Conservation (phyloP, 2,329 filamentous ascomycete genomes). For the Fusarium vanettenii region DNA sequence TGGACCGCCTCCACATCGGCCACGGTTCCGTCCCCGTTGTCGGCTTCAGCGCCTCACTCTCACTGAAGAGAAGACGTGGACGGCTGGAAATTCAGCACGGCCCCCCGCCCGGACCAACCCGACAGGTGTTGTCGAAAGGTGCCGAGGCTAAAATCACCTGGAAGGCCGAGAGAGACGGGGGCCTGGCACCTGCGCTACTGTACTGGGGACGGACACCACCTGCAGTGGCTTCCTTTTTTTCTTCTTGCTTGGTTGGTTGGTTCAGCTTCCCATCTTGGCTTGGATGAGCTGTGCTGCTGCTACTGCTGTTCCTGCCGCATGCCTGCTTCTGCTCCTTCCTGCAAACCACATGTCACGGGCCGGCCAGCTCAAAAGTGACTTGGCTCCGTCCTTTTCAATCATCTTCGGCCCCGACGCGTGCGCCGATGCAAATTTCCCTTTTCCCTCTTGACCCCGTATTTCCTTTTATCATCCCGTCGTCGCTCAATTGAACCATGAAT, state of each 20-base stretch:
- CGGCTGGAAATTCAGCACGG: slow-evolving; percentile 22
- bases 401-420: slow-evolving; percentile 43
- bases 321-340: slow-evolving; percentile 11
- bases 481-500: slow-evolving; percentile 36
- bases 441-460: slow-evolving; percentile 20
- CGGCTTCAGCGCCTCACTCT: slow-evolving; percentile 19
- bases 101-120: slow-evolving; percentile 29
- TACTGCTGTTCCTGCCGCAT: slow-evolving; percentile 14
- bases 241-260: slow-evolving; percentile 22
- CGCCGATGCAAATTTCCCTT: slow-evolving; percentile 30
- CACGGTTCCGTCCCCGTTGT: slow-evolving; percentile 29
- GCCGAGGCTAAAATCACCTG: slow-evolving; percentile 39
- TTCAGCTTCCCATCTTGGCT: slow-evolving; percentile 22
- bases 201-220: background rate
- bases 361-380: slow-evolving; percentile 30
- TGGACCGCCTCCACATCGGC: slow-evolving; percentile 25
- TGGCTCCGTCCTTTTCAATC: slow-evolving; percentile 11
- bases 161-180: slow-evolving; percentile 14
- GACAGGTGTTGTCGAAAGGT: slow-evolving; percentile 23
- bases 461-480: slow-evolving; percentile 13
- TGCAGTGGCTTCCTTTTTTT: slow-evolving; percentile 20
- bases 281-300: slow-evolving; percentile 24
- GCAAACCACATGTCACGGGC: slow-evolving; percentile 44
- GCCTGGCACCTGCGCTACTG: background rate
- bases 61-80: slow-evolving; percentile 7